Conservation (phyloP, 179 eudicot genomes). For the Kewa caespitosa region DNA sequence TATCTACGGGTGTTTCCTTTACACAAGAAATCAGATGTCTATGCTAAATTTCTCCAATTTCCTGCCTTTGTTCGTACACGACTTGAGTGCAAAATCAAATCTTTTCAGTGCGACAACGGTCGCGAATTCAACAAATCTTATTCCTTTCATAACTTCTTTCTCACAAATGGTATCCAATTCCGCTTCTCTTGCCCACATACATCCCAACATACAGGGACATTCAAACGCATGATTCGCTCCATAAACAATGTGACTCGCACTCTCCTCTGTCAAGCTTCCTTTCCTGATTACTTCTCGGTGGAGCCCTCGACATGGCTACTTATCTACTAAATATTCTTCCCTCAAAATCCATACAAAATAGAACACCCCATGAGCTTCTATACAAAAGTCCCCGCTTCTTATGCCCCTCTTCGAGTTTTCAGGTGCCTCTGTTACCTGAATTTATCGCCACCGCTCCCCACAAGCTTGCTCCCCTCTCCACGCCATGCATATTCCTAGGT, state of each 20-base stretch:
- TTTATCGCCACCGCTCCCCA: not conserved
- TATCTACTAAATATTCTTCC: not conserved
- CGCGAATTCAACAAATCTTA: too few relatives aligned
- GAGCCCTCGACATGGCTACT: not conserved
- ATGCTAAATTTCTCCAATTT: too few relatives aligned
- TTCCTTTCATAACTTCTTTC: not conserved
- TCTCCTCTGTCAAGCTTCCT: not conserved
- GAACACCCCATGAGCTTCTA: not conserved
- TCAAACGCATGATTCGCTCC: not conserved
- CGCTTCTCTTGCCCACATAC: not conserved
- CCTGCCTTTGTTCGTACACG: too few relatives aligned
- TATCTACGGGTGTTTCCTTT: too few relatives aligned
- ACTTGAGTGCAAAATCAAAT: too few relatives aligned
- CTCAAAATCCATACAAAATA: not conserved
- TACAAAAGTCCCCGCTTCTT: not conserved
- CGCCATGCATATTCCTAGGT: not conserved
- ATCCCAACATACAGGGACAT: not conserved
- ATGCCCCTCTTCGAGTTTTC: not conserved
- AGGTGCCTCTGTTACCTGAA: not conserved
- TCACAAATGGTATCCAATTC: not conserved
- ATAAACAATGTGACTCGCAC: not conserved
- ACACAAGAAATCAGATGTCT: too few relatives aligned
- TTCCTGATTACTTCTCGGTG: not conserved
- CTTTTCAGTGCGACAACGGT: too few relatives aligned
- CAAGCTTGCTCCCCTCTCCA: not conserved